Base-by-base conservation (phyloP, 768 basidiomycete species). In the Amanita rimosa region DNA sequence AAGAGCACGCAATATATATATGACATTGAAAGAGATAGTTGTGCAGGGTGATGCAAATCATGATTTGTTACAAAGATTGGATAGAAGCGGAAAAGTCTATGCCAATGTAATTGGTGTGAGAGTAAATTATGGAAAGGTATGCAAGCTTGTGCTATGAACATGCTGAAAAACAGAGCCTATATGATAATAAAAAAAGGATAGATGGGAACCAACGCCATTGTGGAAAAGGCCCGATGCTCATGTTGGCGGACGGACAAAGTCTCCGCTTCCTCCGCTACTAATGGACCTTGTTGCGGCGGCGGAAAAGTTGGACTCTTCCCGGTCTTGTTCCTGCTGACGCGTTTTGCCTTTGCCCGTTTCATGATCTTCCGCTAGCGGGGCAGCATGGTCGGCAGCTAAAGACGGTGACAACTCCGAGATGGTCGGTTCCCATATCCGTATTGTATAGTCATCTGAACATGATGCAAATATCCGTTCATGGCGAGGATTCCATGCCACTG, bases 401-500 rank as follows among this genome's bases (percentile, higher is more conserved):
- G 24, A 44, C 9, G 40, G 10, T 4, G 29, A 17, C 22, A 29
- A 38, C 6, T 57, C 61, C 31, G 58, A 55, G 14, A 58, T 54
- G 37, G 67, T 67, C 38, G 78, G 70, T 64, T 90, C 86, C 92
- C 92, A 95, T 71, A 95, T 84, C 52, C 92, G 81, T 57, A 99
- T 81, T 14, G 85, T 89, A 48, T 71, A 68, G 67, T 99, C 95
- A 62, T 99, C 95, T 38, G 91, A 91, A 63, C 92, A 96, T 37
- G 89, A 92, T 27, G 96, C 96, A 67, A 98, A 97, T 83, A 97
- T 86, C 50, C 83, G 79, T 55, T 81, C 76, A 60, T 91, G 85
- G 44, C 73, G 72, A 16, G 91, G 92, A 64, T 96, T 94, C 96
- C 96, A 99, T 31, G 93, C 85, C 13, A 98, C 94, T 11, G 87